Conservation (phyloP, 176 grass and related monocot species). For the Eragrostis nindensis region DNA sequence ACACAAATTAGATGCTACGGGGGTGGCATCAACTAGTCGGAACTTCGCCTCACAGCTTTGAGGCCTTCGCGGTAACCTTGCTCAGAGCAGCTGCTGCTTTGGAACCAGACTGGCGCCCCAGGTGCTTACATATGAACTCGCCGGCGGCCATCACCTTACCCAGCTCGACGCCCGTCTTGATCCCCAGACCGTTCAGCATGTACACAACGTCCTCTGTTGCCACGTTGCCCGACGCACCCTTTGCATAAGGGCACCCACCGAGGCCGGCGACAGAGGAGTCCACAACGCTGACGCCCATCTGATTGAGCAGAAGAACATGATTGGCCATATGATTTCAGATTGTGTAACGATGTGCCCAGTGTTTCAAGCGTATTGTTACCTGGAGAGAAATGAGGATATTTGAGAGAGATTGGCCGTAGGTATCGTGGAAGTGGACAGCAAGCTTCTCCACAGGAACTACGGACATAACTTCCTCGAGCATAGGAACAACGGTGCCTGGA, state of each 20-base stretch:
- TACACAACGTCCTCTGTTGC: constrained; percentile 89
- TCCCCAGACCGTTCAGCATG: constrained; percentile 81
- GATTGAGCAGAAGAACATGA: constrained; percentile 24
- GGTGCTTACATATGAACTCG: constrained; percentile 69
- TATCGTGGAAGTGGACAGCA: constrained; percentile 97
- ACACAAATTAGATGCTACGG: background rate
- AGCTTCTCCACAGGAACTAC: constrained; percentile 80
- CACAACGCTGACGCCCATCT: constrained; percentile 77
- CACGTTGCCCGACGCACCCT: constrained; percentile 81
- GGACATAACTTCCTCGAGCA: constrained; percentile 81
- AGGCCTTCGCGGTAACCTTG: constrained; percentile 43
- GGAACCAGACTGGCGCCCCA: constrained; percentile 77
- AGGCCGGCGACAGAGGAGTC: constrained; percentile 82
- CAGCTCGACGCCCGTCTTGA: constrained; percentile 67
- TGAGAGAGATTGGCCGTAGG: constrained; percentile 87
- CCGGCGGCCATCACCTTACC: constrained; percentile 75
- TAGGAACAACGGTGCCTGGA: constrained; percentile 70
- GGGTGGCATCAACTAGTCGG: background rate
- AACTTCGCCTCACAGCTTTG: constrained; percentile 56
- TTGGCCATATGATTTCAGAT: background rate
- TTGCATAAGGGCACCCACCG: constrained; percentile 85
- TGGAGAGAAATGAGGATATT: constrained; percentile 92
- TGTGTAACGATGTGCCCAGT: background rate
- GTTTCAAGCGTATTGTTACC: constrained; percentile 38
- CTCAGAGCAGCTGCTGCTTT: constrained; percentile 71